Conservation (phyloP, 306 rosid species). For the Trifolium fragiferum region DNA sequence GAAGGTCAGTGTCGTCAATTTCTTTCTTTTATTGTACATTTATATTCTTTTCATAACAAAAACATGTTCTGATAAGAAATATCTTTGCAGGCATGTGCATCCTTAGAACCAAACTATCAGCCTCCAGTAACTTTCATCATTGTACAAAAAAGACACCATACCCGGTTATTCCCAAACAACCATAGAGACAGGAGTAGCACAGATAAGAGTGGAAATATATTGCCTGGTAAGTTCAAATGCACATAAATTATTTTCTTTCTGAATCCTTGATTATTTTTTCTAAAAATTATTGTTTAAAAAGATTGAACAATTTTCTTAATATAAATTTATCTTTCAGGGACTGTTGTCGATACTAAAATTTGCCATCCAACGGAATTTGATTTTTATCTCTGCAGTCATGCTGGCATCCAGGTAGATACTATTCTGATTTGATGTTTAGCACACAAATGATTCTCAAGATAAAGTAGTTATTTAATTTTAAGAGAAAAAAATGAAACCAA, state of each 20-base stretch:
- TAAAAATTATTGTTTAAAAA: background rate
- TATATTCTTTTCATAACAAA: background rate
- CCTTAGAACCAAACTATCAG: slow-evolving; percentile 92
- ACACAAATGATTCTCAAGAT: background rate
- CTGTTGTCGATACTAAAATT: slow-evolving; percentile 90
- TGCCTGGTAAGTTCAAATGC: slow-evolving; percentile 64
- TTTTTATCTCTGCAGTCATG: slow-evolving; percentile 93
- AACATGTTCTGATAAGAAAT: slow-evolving; percentile 6
- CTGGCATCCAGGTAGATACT: slow-evolving; percentile 80
- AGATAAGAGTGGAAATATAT: slow-evolving; percentile 90
- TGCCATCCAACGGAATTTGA: slow-evolving; percentile 98
- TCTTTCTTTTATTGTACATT: background rate
- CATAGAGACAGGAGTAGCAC: slow-evolving; percentile 75
- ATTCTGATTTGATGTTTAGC: background rate
- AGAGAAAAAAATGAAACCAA: background rate
- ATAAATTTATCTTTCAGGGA: slow-evolving; percentile 56
- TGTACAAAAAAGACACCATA: slow-evolving; percentile 94
- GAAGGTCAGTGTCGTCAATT: slow-evolving; percentile 53
- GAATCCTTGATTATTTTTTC: background rate
- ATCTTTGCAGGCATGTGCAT: slow-evolving; percentile 80
- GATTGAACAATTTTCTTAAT: background rate
- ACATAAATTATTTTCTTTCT: background rate
- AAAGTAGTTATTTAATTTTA: background rate
- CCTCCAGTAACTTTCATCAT: slow-evolving; percentile 93
- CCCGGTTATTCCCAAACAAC: slow-evolving; percentile 80